These are phyloP conservation scores for Tulasnella sp. DNA, from an alignment of 768 basidiomycete genomes.

Conservation along the genomic window DNA sequence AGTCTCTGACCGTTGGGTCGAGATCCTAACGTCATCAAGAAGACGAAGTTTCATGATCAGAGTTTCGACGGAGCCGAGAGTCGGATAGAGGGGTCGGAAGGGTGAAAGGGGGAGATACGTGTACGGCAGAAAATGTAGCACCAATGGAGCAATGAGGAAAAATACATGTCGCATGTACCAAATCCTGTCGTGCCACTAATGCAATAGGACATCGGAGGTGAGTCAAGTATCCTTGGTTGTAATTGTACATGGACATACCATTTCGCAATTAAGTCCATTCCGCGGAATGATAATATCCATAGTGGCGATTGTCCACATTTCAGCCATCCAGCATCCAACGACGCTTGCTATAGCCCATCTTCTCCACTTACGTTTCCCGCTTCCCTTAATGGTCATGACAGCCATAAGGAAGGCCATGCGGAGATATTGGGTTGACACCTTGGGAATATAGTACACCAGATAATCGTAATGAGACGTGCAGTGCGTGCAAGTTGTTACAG, in stretches of 20 bases:
- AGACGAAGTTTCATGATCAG: constrained; percentile 39
- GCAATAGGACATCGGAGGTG: not conserved
- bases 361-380: constrained; percentile 32
- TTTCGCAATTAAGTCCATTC: constrained; percentile 29
- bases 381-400: constrained; percentile 32
- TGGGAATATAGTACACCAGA: constrained; percentile 43
- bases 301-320: constrained; percentile 42
- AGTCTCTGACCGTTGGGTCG: constrained; percentile 40
- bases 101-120: constrained; percentile 24
- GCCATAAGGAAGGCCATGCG: constrained; percentile 43
- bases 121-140: constrained; percentile 34
- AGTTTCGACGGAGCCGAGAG: constrained; percentile 26
- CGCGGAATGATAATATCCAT: constrained; percentile 36
- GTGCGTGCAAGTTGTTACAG: constrained; percentile 49
- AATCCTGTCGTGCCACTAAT: constrained; percentile 54
- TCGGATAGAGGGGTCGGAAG: constrained; percentile 22
- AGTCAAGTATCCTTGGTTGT: not conserved
- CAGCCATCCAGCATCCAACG: constrained; percentile 37
- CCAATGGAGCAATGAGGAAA: constrained; percentile 45
- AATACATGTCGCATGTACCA: constrained; percentile 41
- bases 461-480: constrained; percentile 51
- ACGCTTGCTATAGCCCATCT: constrained; percentile 37
- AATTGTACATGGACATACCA: constrained; percentile 25
- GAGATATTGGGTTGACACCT: constrained; percentile 45
- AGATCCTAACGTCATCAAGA: constrained; percentile 43